Conservation (phyloP, 768 basidiomycete species). For the Amanita rubescens region DNA sequence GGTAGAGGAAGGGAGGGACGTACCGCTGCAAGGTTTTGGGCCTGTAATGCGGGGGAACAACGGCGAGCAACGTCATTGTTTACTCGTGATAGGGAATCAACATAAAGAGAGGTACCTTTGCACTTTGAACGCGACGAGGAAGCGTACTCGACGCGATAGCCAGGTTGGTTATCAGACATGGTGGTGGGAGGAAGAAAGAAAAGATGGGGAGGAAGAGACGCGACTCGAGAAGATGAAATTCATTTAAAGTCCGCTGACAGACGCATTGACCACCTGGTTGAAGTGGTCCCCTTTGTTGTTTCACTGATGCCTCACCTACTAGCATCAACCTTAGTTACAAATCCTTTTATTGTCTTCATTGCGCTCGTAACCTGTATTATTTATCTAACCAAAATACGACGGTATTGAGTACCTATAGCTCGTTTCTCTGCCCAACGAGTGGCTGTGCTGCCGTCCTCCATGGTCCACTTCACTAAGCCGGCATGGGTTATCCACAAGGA, state of each 20-base stretch:
- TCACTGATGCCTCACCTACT: no score
- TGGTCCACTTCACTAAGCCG: conserved; percentile 85
- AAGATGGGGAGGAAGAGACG: conserved; percentile 21
- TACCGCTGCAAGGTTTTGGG: conserved; percentile 71
- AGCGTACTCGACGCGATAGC: conserved; percentile 79
- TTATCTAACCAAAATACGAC: no score
- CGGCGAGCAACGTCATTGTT: conserved; percentile 3
- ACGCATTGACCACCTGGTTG: conserved; percentile 36
- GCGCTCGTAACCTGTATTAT: no score
- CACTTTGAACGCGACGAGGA: conserved; percentile 62
- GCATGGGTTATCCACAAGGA: conserved; percentile 84
- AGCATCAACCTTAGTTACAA: no score
- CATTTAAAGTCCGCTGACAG: conserved; percentile 41
- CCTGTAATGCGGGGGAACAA: conserved; percentile 38
- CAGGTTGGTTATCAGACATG: conserved; percentile 47
- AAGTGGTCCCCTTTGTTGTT: not conserved
- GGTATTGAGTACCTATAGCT: no score
- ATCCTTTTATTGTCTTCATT: no score
- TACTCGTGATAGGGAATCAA: not conserved
- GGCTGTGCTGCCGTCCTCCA: conserved; percentile 1
- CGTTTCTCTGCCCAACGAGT: not conserved
- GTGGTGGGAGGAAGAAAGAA: conserved; percentile 14
- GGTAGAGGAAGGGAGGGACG: conserved; percentile 9
- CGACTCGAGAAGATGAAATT: conserved; percentile 25
- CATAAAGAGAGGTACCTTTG: conserved; percentile 46